Evolutionary conservation across 768 basidiomycete genomes (phyloP), one percentile per base, ranked within the genome.

Genomic region (Leccinum broughii): DNA sequence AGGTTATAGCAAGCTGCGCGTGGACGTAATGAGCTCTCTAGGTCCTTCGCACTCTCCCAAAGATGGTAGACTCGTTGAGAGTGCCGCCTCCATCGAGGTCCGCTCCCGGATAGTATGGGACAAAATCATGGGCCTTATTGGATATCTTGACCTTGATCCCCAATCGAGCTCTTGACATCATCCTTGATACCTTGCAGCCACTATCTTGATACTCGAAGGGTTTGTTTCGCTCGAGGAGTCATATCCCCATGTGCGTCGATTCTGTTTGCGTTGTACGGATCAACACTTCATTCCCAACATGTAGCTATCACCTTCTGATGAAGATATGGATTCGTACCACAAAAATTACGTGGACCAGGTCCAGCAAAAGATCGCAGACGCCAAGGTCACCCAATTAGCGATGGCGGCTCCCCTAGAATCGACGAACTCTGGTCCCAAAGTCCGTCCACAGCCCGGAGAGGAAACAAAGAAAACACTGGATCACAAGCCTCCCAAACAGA

Each of bases 121-220:
- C 64, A 90, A 89, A 60, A 83, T 95, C 57, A 87, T 93, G 65
- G 90, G 89, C 60, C 85, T 95, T 56, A 91, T 95, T 68, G 93
- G 96, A 26, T 96, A 93, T 75, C 98, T 98, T 70, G 95, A 98
- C 73, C 81, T 99, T 39, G 94, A 97, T 72, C 24, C 97, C 97
- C 13, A 93, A 95, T 68, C 83, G 95, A 61, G 93, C 93, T 0
- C 81, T 98, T 62, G 96, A 99, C 72, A 80, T 98, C 61, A 89
- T 98, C 62, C 82, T 99, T 44, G 96, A 99, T 92, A 90, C 66
- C 81, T 95, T 37, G 83, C 89, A 22, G 86, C 94, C 0, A 95
- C 95, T 6, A 77, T 98, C 13, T 78, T 98, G 41, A 91, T 98
- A 64, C 88, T 92, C 24, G 92, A 98, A 75, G 89, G 90, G 2